Conservation (phyloP, 345 rosid genomes). For the Aquilaria malaccensis region DNA sequence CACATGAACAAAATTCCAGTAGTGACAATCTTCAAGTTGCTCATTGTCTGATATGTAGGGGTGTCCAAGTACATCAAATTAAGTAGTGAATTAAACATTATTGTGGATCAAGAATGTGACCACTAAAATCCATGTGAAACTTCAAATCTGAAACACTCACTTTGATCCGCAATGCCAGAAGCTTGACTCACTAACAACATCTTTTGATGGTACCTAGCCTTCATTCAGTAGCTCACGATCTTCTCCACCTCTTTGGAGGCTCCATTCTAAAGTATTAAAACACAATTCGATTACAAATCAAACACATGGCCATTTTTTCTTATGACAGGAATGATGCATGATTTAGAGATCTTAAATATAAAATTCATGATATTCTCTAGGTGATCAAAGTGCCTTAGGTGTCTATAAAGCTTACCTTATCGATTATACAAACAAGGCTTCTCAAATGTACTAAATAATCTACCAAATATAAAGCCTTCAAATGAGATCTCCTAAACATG, state of each 20-base stretch:
- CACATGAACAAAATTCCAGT: conserved; percentile 89
- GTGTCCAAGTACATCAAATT: conserved; percentile 69
- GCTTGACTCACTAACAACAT: conserved; percentile 59
- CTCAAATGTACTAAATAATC: no score
- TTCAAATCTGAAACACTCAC: no score
- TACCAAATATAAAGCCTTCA: no score
- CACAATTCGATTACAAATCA: conserved; percentile 2
- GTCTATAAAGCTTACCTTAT: no score
- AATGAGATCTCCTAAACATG: no score
- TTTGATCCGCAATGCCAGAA: background rate
- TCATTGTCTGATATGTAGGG: conserved; percentile 95
- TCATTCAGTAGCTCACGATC: conserved; percentile 64
- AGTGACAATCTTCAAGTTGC: conserved; percentile 93
- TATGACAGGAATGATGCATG: no score
- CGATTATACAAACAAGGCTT: no score
- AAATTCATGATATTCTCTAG: no score
- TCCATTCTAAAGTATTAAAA: conserved; percentile 52
- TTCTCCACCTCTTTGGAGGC: conserved; percentile 85
- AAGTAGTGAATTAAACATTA: conserved; percentile 89
- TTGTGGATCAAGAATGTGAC: conserved; percentile 80
- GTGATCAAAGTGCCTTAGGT: no score
- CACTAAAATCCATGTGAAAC: no score
- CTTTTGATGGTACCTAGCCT: conserved; percentile 61
- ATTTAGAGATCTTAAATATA: no score
- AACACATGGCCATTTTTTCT: background rate